A percentile compares a stretch with the other conserved stretches of the same genome.
Evolutionary conservation across 225 moss, liverwort and hornwort species (phyloP).

Genomic region (Physcomitrium patens): DNA sequence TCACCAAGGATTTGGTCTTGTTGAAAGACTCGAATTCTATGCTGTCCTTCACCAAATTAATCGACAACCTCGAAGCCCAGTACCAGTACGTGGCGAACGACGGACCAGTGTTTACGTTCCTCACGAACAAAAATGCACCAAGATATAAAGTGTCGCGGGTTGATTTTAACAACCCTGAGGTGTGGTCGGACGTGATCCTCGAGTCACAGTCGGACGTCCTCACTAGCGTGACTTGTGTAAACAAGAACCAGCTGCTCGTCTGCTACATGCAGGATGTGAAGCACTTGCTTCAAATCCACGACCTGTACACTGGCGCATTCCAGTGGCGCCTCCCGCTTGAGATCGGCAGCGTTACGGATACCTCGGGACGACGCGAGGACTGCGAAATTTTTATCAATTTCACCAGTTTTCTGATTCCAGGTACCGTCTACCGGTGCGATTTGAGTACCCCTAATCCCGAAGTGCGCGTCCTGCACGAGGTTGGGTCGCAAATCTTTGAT

Average conservation of each 20-base stretch:
- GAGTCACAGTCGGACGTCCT: slow-evolving; percentile 75
- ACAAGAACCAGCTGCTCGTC: slow-evolving; percentile 66
- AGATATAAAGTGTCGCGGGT: slow-evolving; percentile 74
- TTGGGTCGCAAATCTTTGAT: slow-evolving; percentile 47
- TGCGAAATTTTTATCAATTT: slow-evolving; percentile 61
- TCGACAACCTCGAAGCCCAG: slow-evolving; percentile 78
- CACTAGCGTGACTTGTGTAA: slow-evolving; percentile 65
- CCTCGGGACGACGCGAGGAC: slow-evolving; percentile 44
- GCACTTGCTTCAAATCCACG: slow-evolving; percentile 56
- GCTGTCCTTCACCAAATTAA: slow-evolving; percentile 63
- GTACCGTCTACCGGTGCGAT: slow-evolving; percentile 55
- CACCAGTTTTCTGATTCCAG: slow-evolving; percentile 62
- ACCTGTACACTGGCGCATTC: slow-evolving; percentile 48
- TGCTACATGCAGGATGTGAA: slow-evolving; percentile 83
- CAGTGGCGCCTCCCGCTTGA: slow-evolving; percentile 56
- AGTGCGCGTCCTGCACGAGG: slow-evolving; percentile 50
- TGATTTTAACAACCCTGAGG: slow-evolving; percentile 56
- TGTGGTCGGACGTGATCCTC: slow-evolving; percentile 73
- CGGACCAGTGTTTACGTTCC: slow-evolving; percentile 68
- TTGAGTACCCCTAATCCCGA: slow-evolving; percentile 35
- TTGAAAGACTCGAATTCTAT: slow-evolving; percentile 44
- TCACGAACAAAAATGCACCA: slow-evolving; percentile 74
- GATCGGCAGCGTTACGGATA: slow-evolving; percentile 53
- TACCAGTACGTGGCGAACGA: slow-evolving; percentile 73
- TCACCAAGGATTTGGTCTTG: slow-evolving; percentile 49